These are phyloP conservation scores for Chlamydomonas incerta DNA, from an alignment of 139 green algal genomes.

Conservation along the genomic window DNA sequence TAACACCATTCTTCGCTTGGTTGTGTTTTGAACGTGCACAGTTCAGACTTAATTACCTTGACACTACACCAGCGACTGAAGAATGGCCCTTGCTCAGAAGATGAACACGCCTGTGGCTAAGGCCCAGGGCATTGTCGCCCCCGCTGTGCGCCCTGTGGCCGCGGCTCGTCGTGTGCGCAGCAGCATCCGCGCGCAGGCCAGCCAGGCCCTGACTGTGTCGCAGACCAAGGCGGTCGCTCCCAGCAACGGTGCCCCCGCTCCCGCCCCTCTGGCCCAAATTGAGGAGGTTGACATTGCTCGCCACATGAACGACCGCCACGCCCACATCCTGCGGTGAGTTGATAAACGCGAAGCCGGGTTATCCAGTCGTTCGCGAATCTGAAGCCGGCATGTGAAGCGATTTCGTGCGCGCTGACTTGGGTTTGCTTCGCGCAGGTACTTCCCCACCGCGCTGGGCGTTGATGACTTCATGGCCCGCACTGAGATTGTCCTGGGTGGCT, in stretches of 20 bases:
- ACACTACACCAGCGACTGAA: not conserved
- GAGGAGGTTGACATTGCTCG: conserved; percentile 21
- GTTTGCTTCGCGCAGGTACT: conserved; percentile 50
- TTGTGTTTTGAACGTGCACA: too few species aligned
- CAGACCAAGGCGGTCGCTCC: conserved; percentile 12
- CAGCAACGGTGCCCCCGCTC: conserved; percentile 1
- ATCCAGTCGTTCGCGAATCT: not conserved
- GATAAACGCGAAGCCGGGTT: not conserved
- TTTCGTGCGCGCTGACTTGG: not conserved
- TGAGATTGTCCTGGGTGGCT: conserved; percentile 76
- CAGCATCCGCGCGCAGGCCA: conserved; percentile 1
- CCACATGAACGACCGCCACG: conserved; percentile 41
- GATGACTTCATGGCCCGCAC: conserved; percentile 87
- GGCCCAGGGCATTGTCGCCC: not conserved
- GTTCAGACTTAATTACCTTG: not conserved
- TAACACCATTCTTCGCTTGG: too few species aligned
- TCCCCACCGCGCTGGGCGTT: conserved; percentile 74
- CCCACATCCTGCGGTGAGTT: conserved; percentile 24
- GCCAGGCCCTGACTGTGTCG: conserved; percentile 2
- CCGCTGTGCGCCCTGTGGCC: conserved; percentile 6
- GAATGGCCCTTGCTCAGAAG: conserved; percentile 27
- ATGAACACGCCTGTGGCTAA: not conserved
- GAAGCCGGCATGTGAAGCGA: not conserved
- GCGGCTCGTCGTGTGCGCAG: conserved; percentile 5
- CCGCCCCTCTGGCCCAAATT: not conserved